phyloP scores from a whole-genome alignment of 2,329 filamentous ascomycete species.

The Aspergillus sp. region DNA sequence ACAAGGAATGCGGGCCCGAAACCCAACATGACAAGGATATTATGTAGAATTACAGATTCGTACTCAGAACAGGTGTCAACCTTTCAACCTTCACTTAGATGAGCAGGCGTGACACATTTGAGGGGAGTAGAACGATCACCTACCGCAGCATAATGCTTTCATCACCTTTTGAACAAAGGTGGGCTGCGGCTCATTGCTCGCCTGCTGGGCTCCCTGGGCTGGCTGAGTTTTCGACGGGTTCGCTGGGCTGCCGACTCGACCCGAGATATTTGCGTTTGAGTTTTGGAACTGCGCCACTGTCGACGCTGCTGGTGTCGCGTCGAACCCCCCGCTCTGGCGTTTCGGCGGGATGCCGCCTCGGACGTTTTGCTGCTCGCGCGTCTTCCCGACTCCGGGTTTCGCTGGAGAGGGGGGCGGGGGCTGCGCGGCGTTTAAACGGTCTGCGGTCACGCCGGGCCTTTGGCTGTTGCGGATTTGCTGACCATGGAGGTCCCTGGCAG shows the following conservation, averaged over 20 bases:
- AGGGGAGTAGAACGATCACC: slow-evolving; percentile 27
- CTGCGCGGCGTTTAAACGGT: slow-evolving; percentile 92
- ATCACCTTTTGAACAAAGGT: slow-evolving; percentile 88
- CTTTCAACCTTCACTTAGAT: slow-evolving; percentile 37
- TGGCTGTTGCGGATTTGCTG: slow-evolving; percentile 59
- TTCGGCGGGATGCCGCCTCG: slow-evolving; percentile 71
- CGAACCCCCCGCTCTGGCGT: slow-evolving; percentile 65
- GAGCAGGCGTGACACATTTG: slow-evolving; percentile 15
- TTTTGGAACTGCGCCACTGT: slow-evolving; percentile 96
- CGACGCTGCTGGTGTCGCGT: slow-evolving; percentile 83
- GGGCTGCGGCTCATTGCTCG: slow-evolving; percentile 67
- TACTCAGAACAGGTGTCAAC: slow-evolving; percentile 14
- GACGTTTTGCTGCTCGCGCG: slow-evolving; percentile 71
- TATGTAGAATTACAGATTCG: slow-evolving; percentile 21
- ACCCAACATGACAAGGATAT: slow-evolving; percentile 21
- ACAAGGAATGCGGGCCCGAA: slow-evolving; percentile 20
- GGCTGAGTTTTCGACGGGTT: slow-evolving; percentile 62
- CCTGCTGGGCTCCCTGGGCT: slow-evolving; percentile 53
- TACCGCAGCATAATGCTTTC: slow-evolving; percentile 88
- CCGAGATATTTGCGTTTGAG: slow-evolving; percentile 81
- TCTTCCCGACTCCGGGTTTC: slow-evolving; percentile 74
- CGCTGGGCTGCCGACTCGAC: slow-evolving; percentile 56
- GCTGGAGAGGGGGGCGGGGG: slow-evolving; percentile 83
- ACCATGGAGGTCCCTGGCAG: slow-evolving; percentile 79
- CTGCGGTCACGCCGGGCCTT: slow-evolving; percentile 68